Conservation (phyloP, 2,329 filamentous ascomycete species). For the Alternaria angustiovoidea region DNA sequence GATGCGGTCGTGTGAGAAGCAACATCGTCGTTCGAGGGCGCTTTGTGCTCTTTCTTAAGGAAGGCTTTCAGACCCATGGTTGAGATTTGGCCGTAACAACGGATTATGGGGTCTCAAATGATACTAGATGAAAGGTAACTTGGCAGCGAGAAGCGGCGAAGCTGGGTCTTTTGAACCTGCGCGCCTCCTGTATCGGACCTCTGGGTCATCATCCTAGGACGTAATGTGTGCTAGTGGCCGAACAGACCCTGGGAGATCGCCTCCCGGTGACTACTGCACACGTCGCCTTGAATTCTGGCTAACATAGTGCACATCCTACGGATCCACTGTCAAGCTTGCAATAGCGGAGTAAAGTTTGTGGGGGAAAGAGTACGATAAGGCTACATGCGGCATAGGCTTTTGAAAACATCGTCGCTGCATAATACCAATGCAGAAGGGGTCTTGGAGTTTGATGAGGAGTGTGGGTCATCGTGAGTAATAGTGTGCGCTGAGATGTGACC, state of each 20-base stretch:
- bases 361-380: constrained; percentile 29
- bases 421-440: constrained; percentile 15
- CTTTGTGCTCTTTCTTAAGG: constrained; percentile 33
- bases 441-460: constrained; percentile 27
- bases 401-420: constrained; percentile 13
- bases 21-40: constrained; percentile 18
- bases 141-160: constrained; percentile 18
- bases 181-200: constrained; percentile 41
- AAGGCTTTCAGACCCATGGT: constrained; percentile 38
- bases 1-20: constrained; percentile 28
- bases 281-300: constrained; percentile 9
- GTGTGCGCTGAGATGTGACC: constrained; percentile 29
- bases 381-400: constrained; percentile 26
- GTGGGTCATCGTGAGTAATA: constrained; percentile 44
- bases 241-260: constrained; percentile 30
- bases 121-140: constrained; percentile 4
- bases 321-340: constrained; percentile 15
- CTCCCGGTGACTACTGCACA: constrained; percentile 15
- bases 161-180: constrained; percentile 27
- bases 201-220: constrained; percentile 25
- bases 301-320: constrained; percentile 6
- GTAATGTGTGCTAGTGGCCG: constrained; percentile 36
- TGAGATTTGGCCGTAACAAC: constrained; percentile 1
- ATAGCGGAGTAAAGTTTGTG: constrained; percentile 37
- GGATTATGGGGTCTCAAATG: not conserved